Conservation (phyloP, 1,284 basidiomycete species). For the Ganoderma meredithae region DNA sequence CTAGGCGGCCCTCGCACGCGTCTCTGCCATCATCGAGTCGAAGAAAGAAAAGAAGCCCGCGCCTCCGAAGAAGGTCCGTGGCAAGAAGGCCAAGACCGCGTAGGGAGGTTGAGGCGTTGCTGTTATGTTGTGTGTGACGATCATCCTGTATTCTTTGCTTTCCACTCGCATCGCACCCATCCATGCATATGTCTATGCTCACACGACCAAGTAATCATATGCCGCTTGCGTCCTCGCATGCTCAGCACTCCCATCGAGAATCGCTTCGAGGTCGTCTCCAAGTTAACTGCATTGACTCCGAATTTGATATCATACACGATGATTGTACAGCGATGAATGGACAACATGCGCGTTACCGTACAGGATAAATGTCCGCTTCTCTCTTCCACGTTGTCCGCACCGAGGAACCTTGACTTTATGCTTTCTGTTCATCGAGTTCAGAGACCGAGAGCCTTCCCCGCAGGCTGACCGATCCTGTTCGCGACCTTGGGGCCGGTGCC, state of each 20-base stretch:
- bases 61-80: slow-evolving; percentile 78
- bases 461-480: slow-evolving; percentile 67
- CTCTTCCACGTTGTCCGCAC: not conserved
- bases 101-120: slow-evolving; percentile 25
- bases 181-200: slow-evolving; percentile 33
- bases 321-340: not conserved
- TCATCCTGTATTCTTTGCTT: slow-evolving; percentile 33
- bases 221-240: slow-evolving; percentile 31
- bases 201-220: slow-evolving; percentile 34
- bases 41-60: slow-evolving; percentile 78
- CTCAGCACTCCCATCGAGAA: not conserved
- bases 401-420: not conserved
- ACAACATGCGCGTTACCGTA: not conserved
- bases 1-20: slow-evolving; percentile 83
- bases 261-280: not conserved
- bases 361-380: not conserved
- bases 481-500: slow-evolving; percentile 41
- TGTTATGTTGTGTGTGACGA: slow-evolving; percentile 23
- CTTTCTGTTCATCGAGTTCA: slow-evolving; percentile 34
- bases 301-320: slow-evolving; percentile 7
- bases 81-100: slow-evolving; percentile 57
- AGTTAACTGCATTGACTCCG: not conserved
- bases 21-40: slow-evolving; percentile 75
- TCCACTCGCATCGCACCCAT: slow-evolving; percentile 30
- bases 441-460: slow-evolving; percentile 51